These are phyloP conservation scores for Pyricularia sp. DNA, from an alignment of 2,329 filamentous ascomycete species.

Conservation along the genomic window DNA sequence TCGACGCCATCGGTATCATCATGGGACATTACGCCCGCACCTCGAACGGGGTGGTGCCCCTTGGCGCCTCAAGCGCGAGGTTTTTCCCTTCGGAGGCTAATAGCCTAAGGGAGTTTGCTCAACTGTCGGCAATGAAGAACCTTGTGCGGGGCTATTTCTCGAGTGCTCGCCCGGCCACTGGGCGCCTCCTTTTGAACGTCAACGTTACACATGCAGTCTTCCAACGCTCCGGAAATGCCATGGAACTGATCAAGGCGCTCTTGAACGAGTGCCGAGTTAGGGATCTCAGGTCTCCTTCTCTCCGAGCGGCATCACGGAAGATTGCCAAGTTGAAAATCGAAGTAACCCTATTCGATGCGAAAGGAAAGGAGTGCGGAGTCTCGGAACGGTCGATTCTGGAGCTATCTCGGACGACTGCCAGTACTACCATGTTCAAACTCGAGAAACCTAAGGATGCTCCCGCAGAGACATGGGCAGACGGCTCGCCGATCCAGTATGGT, in stretches of 20 bases:
- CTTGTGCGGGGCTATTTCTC: conserved; percentile 42
- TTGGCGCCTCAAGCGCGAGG: conserved; percentile 28
- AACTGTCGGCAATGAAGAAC: conserved; percentile 14
- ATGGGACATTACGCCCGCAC: conserved; percentile 29
- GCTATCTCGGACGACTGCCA: conserved; percentile 11
- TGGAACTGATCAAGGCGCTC: not conserved
- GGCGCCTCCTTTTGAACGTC: conserved; percentile 38
- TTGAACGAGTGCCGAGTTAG: not conserved
- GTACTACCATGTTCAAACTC: conserved; percentile 1
- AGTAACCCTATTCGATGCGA: conserved; percentile 15
- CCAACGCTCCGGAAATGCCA: conserved; percentile 23
- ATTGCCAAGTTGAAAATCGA: conserved; percentile 11
- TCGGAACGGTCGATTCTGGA: conserved; percentile 15
- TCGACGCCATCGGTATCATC: conserved; percentile 40
- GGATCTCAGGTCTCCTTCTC: not conserved
- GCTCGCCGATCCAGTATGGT: conserved; percentile 13
- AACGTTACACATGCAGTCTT: conserved; percentile 44
- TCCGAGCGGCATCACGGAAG: not conserved
- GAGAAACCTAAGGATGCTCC: conserved; percentile 9
- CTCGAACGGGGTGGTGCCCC: conserved; percentile 21
- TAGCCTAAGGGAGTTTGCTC: conserved; percentile 12
- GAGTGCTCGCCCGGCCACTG: conserved; percentile 39
- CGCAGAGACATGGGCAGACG: conserved; percentile 19
- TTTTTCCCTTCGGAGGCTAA: conserved; percentile 30
- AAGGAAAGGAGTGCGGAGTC: conserved; percentile 16